Base-by-base conservation (phyloP, 768 basidiomycete genomes). In the Tubosaeta sp. region DNA sequence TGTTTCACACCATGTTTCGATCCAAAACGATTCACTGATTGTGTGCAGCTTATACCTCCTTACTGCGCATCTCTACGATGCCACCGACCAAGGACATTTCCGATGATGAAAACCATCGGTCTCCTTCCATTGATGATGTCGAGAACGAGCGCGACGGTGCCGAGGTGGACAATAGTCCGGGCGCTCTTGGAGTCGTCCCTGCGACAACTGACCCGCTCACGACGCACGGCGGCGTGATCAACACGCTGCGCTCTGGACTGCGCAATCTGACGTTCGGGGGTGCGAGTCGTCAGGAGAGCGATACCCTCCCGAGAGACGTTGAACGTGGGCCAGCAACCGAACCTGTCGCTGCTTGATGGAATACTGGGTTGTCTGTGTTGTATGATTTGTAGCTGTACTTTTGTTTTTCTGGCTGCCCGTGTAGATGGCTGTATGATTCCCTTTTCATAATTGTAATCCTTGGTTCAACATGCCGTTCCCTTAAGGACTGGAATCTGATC, bases 11-110 rank as follows among this genome's bases (percentile, higher is more conserved):
- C n/a, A 34, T 7, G 32, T 33, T 32, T 17, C 4, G 25, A 10
- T 29, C 8, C 16, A n/a, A 44, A 53, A 16, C 35, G 47, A 48
- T 34, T 52, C 56, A 33, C 4, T 26, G 19, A 34, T 17, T 4
- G 6, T 50, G 26, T 25, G 9, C 56, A 92, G 90, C 92, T 11
- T 95, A 95, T 62, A 93, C 91, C 0, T 93, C 92, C 1, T 76
- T 95, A 33, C 71, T 95, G 22, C 79, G 92, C 38, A 84, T 95
- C 46, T 90, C 91, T 4, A 87, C 88, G 1, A 73, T 74, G 6
- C 78, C 84, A 5, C 84, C 85, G 16, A 64, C 70, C 11, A 76
- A 75, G 57, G 72, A 72, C 33, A 60, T 69, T 17, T 68, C 64
- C 10, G 67, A 71, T 35, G 68, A 71, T 7, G 69, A 64, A 31